Evolutionary conservation across 257 asterid genomes (phyloP).

Genomic region (Verbena officinalis): DNA sequence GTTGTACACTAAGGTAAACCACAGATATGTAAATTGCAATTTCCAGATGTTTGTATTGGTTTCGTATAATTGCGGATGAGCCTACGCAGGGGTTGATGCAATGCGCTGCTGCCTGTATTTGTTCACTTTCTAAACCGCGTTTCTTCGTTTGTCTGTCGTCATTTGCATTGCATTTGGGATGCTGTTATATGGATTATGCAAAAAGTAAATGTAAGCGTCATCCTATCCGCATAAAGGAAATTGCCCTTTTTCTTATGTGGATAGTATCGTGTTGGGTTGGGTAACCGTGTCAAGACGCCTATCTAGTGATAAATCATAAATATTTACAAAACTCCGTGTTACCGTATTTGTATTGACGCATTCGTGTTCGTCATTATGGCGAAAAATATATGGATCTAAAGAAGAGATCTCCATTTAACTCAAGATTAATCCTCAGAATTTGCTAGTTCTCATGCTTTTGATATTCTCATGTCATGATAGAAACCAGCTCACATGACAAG

Average conservation of each 20-base stretch:
- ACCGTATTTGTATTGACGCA: too few species aligned
- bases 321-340: too few species aligned
- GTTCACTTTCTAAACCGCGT: too few species aligned
- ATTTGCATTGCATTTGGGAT: background rate
- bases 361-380: too few species aligned
- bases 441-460: background rate
- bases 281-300: too few species aligned
- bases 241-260: background rate
- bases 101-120: too few species aligned
- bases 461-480: conserved; percentile 5
- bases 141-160: background rate
- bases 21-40: conserved; percentile 24
- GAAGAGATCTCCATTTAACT: background rate
- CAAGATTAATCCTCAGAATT: background rate
- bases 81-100: background rate
- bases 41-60: background rate
- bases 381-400: too few species aligned
- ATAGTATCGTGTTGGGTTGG: too few species aligned
- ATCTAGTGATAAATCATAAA: too few species aligned
- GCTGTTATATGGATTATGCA: too few species aligned
- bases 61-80: conserved; percentile 10
- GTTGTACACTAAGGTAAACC: conserved; percentile 16
- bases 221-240: background rate
- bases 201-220: background rate
- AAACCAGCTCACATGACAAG: too few species aligned